phyloP scores from a whole-genome alignment of 176 grass and related monocot genomes.

The Zizania latifolia region DNA sequence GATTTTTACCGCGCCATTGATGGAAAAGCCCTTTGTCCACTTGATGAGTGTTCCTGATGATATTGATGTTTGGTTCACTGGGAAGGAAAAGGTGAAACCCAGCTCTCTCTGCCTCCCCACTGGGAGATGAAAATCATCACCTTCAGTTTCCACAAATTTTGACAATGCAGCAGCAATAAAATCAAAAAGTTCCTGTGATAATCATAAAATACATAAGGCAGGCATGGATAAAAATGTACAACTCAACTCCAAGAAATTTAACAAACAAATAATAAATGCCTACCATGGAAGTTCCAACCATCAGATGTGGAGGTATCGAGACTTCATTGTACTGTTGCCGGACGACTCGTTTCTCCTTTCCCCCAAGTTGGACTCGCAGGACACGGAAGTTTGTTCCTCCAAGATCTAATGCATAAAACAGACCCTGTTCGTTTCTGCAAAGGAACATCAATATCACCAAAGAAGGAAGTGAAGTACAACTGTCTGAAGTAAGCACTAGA shows the following conservation, averaged over 20 bases:
- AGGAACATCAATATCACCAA: neutral
- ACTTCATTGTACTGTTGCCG: conserved; percentile 56
- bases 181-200: conserved; percentile 65
- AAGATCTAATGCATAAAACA: conserved; percentile 84
- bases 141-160: conserved; percentile 64
- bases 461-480: neutral
- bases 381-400: conserved; percentile 88
- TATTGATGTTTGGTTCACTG: conserved; percentile 60
- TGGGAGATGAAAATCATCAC: conserved; percentile 53
- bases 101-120: conserved; percentile 63
- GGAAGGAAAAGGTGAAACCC: conserved; percentile 82
- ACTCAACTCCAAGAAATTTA: neutral
- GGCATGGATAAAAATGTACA: neutral
- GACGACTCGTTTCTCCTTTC: conserved; percentile 58
- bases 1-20: conserved; percentile 47
- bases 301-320: conserved; percentile 66
- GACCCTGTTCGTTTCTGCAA: conserved; percentile 49
- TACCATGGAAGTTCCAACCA: conserved; percentile 58
- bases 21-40: conserved; percentile 83
- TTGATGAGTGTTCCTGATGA: conserved; percentile 75
- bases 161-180: conserved; percentile 67
- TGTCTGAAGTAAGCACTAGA: neutral
- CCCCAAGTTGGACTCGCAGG: conserved; percentile 73
- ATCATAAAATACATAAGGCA: conserved; percentile 23
- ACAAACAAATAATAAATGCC: neutral